Conservation (phyloP, 306 rosid genomes). For the Fragaria ananassa region DNA sequence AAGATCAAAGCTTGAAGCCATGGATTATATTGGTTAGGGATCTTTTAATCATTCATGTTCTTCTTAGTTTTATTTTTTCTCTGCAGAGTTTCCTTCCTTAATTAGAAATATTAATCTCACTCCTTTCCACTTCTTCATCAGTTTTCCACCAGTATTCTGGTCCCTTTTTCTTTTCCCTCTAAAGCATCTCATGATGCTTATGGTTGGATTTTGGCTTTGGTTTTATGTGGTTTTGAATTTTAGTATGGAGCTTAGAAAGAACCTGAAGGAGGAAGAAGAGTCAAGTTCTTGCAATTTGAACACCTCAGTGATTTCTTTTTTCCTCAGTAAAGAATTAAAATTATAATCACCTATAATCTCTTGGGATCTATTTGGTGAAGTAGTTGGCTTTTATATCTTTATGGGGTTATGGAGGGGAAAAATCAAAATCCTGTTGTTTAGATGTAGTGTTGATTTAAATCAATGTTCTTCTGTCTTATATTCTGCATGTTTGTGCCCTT, state of each 20-base stretch:
- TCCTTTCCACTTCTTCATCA: constrained; percentile 25
- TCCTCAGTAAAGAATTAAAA: not conserved
- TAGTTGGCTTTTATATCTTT: not conserved
- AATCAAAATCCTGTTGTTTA: not conserved
- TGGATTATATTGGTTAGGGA: constrained; percentile 78
- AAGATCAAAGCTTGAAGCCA: constrained; percentile 69
- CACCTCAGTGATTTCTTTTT: not conserved
- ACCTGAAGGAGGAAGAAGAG: not conserved
- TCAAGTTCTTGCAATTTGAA: not conserved
- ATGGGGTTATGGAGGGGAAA: not conserved
- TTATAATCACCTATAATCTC: not conserved
- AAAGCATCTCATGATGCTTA: constrained; percentile 35
- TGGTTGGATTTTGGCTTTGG: constrained; percentile 3
- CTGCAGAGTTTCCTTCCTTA: constrained; percentile 22
- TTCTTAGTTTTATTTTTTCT: constrained; percentile 1
- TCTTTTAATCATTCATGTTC: constrained; percentile 15
- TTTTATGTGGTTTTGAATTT: constrained; percentile 31
- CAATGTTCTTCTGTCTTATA: not conserved
- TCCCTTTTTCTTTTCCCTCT: constrained; percentile 25
- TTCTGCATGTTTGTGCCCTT: constrained; percentile 12
- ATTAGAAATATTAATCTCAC: constrained; percentile 18
- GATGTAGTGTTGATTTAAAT: constrained; percentile 10
- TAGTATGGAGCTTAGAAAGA: constrained; percentile 23
- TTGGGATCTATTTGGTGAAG: constrained; percentile 35
- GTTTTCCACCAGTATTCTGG: constrained; percentile 26